Percentiles rank a stretch among this genome's conserved stretches.
Evolutionary conservation across 257 asterid genomes (phyloP).

Genomic region (Solanum infundibuliforme): DNA sequence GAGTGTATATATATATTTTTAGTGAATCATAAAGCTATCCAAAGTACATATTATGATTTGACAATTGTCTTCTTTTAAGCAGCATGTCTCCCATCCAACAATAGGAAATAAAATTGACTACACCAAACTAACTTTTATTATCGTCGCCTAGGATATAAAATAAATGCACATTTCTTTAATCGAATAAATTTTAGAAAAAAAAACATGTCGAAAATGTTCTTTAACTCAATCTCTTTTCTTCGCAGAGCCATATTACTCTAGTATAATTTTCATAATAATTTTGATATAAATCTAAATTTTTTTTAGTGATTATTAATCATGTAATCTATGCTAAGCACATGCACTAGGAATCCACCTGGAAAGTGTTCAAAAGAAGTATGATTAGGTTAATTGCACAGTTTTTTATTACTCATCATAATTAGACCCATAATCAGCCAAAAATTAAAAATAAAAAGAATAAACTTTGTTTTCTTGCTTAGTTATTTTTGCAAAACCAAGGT

Average conservation of each 20-base stretch:
- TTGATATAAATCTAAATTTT: too few species aligned
- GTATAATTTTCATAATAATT: too few species aligned
- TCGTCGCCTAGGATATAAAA: not conserved
- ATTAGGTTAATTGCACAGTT: slow-evolving; percentile 5
- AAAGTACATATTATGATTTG: not conserved
- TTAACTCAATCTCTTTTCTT: too few species aligned
- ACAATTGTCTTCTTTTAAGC: slow-evolving; percentile 1
- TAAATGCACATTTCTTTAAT: too few species aligned
- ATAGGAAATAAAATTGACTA: not conserved
- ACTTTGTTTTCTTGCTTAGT: not conserved
- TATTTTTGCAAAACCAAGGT: slow-evolving; percentile 11
- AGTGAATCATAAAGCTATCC: not conserved
- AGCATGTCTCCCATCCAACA: not conserved
- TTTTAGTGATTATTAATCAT: not conserved
- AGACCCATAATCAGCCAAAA: slow-evolving; percentile 18
- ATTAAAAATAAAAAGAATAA: not conserved
- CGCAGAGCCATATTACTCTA: too few species aligned
- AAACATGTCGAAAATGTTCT: too few species aligned
- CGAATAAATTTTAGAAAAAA: too few species aligned
- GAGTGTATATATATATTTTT: not conserved
- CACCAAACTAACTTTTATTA: not conserved
- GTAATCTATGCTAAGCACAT: not conserved
- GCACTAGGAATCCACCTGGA: slow-evolving; percentile 18
- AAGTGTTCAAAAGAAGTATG: not conserved
- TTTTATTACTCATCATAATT: slow-evolving; percentile 13